Evolutionary conservation across 129 eudicot genomes (phyloP).

Genomic region (Flaveria linearis): DNA sequence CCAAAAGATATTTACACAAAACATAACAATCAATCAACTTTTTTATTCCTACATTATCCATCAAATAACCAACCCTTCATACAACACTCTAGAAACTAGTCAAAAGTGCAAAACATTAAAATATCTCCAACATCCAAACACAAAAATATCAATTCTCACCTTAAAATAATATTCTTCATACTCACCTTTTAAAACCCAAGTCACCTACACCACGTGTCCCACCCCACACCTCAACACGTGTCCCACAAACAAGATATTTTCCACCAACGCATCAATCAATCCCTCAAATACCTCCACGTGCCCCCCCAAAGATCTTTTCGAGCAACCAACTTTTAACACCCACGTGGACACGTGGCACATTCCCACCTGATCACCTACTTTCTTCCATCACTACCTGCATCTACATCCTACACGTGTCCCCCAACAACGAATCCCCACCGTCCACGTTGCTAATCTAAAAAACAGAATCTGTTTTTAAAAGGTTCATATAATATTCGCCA

Average conservation of each 20-base stretch:
- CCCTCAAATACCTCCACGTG: slow-evolving; percentile 31
- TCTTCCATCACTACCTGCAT: background rate
- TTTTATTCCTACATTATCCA: too few relatives aligned
- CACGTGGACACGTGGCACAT: slow-evolving; percentile 35
- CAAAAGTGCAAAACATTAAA: slow-evolving; percentile 18
- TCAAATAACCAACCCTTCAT: too few relatives aligned
- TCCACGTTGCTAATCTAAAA: slow-evolving; percentile 28
- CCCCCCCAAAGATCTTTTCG: slow-evolving; percentile 29
- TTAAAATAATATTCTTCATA: slow-evolving; percentile 1
- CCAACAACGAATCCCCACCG: slow-evolving; percentile 10
- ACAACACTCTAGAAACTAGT: slow-evolving; percentile 6
- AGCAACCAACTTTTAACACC: slow-evolving; percentile 32
- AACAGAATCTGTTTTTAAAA: background rate
- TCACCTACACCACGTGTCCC: slow-evolving; percentile 34
- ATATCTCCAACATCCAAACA: slow-evolving; percentile 30
- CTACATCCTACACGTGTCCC: slow-evolving; percentile 21
- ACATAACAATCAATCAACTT: too few relatives aligned
- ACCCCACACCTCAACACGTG: slow-evolving; percentile 21
- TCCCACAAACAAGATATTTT: slow-evolving; percentile 32
- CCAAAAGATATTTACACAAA: too few relatives aligned
- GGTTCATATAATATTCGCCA: background rate
- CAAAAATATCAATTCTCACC: background rate
- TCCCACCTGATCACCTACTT: slow-evolving; percentile 2
- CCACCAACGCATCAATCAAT: background rate
- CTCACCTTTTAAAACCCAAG: slow-evolving; percentile 22